Base-by-base conservation (phyloP, 2,329 filamentous ascomycete species). In the Dothistroma pini region DNA sequence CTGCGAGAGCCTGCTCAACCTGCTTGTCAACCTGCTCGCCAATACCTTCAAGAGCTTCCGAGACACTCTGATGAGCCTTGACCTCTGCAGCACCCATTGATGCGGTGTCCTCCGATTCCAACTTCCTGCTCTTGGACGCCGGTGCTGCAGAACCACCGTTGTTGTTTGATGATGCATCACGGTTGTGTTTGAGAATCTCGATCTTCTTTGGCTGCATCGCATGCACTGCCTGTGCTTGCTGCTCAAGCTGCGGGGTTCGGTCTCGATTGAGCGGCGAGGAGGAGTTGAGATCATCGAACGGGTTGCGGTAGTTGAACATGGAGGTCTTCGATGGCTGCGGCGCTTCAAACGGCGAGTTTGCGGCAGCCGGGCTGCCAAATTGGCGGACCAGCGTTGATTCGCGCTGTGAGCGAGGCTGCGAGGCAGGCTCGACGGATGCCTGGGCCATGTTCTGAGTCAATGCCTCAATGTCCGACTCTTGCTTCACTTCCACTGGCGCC, bases 241-340 rank as follows among this genome's bases (percentile, higher is more conserved):
- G 70, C 54, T 74, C 71, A 54, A 74, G 71, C 68, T 81, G 81
- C n/a, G 83, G 80, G 29, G 82, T 82, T 58, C 77, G 78, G 63
- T 83, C 84, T 56, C 77, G 78, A 64, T 84, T 85, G 56, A 84
- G 83, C 41, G 86, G 85, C 63, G 86, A 89, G 2, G 86, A 86
- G 49, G 86, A 85, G 60, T 86, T 83, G 63, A 90, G 77, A 69
- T 88, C 82, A 60, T 90, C 87, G 68, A 90, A 90, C 0, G 88
- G 88, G 68, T 90, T 90, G 68, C 86, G 81, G 75, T 90, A 89
- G 31, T 83, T 89, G 73, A 90, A 90, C 57, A 87, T 79, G 51
- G 76, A 74, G 8, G 75, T 69, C 49, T 74, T 75, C 48, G 72
- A 71, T 6, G 75, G 72, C 52, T 74, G 66, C 57, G 65, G 72